Conservation (phyloP, 2,329 filamentous ascomycete species). For the Fusarium clavum region DNA sequence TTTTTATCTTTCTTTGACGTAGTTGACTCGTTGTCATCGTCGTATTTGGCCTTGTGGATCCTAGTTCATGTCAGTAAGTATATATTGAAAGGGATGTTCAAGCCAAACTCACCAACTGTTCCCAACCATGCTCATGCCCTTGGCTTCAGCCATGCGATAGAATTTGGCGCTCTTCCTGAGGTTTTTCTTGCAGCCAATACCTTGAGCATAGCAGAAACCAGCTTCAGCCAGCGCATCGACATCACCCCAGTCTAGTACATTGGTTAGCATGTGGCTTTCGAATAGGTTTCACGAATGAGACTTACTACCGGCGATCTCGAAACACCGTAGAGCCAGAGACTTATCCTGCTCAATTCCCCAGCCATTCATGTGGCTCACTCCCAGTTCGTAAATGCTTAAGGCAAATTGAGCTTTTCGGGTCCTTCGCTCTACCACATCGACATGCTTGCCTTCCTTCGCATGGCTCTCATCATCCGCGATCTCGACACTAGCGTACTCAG, state of each 20-base stretch:
- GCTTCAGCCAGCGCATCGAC: slow-evolving; percentile 93
- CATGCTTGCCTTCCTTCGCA: slow-evolving; percentile 69
- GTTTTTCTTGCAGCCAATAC: slow-evolving; percentile 94
- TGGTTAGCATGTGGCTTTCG: slow-evolving; percentile 32
- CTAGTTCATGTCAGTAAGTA: slow-evolving; percentile 57
- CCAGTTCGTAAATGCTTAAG: slow-evolving; percentile 94
- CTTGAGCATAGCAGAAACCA: slow-evolving; percentile 95
- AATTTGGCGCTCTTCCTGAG: slow-evolving; percentile 92
- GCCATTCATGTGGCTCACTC: slow-evolving; percentile 96
- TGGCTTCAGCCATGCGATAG: slow-evolving; percentile 89
- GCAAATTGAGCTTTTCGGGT: slow-evolving; percentile 93
- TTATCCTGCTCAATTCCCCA: slow-evolving; percentile 98
- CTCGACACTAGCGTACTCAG: slow-evolving; percentile 84
- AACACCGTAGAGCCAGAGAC: slow-evolving; percentile 86
- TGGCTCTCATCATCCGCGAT: slow-evolving; percentile 84
- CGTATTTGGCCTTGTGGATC: slow-evolving; percentile 98
- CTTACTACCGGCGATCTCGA: slow-evolving; percentile 91
- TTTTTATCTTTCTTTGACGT: slow-evolving; percentile 64
- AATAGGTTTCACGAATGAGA: not conserved
- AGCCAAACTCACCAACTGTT: slow-evolving; percentile 86
- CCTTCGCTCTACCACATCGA: slow-evolving; percentile 77
- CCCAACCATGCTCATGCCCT: slow-evolving; percentile 96
- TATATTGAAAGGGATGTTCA: not conserved
- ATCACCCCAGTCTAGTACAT: slow-evolving; percentile 82
- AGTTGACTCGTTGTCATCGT: slow-evolving; percentile 70